A percentile compares a stretch with the other conserved stretches of the same genome.
These are phyloP conservation scores for Cyclotella atomus DNA, from an alignment of 108 stramenopile genomes.

Conservation along the genomic window DNA sequence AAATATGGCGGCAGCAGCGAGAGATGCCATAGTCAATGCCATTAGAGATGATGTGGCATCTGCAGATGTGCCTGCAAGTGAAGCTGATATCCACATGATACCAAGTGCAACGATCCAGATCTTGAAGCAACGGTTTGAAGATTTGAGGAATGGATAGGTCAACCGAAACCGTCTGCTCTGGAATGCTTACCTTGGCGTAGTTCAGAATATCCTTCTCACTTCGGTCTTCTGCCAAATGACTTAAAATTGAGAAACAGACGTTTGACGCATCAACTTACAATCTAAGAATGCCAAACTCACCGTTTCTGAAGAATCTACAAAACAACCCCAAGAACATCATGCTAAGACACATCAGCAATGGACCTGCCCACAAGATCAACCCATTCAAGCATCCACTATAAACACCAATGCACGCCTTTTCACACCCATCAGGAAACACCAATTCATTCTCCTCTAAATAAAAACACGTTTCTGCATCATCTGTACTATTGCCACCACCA, in stretches of 20 bases:
- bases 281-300: conserved; percentile 12
- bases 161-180: neutral
- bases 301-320: conserved; percentile 54
- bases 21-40: conserved; percentile 52
- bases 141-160: neutral
- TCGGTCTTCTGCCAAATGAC: conserved; percentile 19
- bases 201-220: conserved; percentile 53
- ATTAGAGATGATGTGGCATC: conserved; percentile 46
- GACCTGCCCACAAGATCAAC: conserved; percentile 61
- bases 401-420: conserved; percentile 29
- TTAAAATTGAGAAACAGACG: neutral
- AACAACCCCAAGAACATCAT: conserved; percentile 58
- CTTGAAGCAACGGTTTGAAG: neutral
- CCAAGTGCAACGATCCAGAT: conserved; percentile 54
- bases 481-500: neutral
- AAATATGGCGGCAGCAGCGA: conserved; percentile 48
- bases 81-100: conserved; percentile 57
- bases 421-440: conserved; percentile 34
- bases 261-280: neutral
- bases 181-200: conserved; percentile 46
- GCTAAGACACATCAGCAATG: conserved; percentile 44
- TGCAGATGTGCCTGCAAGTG: conserved; percentile 52
- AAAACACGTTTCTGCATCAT: conserved; percentile 32
- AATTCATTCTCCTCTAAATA: conserved; percentile 13
- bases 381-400: conserved; percentile 54